Conservation (phyloP, 176 grass and related monocot genomes). For the Triticum monococcum region DNA sequence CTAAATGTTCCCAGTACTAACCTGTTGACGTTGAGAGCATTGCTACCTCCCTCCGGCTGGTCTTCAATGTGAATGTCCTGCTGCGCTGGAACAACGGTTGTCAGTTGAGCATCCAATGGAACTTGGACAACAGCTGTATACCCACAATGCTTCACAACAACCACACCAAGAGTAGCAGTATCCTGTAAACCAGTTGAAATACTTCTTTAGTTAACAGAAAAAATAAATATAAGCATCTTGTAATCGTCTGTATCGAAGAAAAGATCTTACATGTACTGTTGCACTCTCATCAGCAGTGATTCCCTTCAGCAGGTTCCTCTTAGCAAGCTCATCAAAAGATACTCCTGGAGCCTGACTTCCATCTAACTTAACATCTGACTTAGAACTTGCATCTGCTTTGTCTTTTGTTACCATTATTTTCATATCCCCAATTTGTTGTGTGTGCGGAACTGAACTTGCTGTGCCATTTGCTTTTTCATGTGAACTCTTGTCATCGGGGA, state of each 20-base stretch:
- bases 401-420: slow-evolving; percentile 79
- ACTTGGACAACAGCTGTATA: slow-evolving; percentile 91
- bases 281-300: slow-evolving; percentile 96
- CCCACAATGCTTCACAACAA: slow-evolving; percentile 90
- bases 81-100: slow-evolving; percentile 32
- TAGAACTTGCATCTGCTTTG: slow-evolving; percentile 66
- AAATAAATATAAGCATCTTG: slow-evolving; percentile 12
- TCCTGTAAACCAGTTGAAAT: slow-evolving; percentile 57
- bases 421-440: slow-evolving; percentile 79
- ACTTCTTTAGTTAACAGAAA: slow-evolving; percentile 31
- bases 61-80: slow-evolving; percentile 85
- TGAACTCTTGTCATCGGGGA: slow-evolving; percentile 40
- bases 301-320: slow-evolving; percentile 89
- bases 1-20: slow-evolving; percentile 33
- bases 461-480: slow-evolving; percentile 43
- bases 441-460: slow-evolving; percentile 38
- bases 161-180: slow-evolving; percentile 85
- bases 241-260: slow-evolving; percentile 6
- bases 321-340: slow-evolving; percentile 68
- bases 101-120: slow-evolving; percentile 59
- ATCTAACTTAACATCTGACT: slow-evolving; percentile 81
- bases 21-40: slow-evolving; percentile 95
- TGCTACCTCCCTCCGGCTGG: slow-evolving; percentile 85
- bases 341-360: slow-evolving; percentile 71
- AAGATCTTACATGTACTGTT: slow-evolving; percentile 73